Percentiles rank a stretch among this genome's conserved stretches.
Conservation (phyloP, 83 land plant genomes). For the Larix sibirica region DNA sequence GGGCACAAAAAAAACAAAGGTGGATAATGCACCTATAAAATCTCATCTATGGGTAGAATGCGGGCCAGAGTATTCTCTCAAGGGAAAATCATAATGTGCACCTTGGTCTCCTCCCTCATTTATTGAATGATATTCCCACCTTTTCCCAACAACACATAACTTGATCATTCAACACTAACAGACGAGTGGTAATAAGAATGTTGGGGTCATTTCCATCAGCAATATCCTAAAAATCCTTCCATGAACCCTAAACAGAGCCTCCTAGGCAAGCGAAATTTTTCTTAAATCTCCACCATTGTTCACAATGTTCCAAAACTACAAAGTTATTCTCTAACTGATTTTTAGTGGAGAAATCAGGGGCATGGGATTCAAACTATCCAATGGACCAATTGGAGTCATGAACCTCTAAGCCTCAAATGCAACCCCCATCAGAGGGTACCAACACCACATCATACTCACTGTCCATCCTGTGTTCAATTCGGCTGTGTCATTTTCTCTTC, state of each 20-base stretch:
- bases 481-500: constrained; percentile 37
- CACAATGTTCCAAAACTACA: constrained; percentile 46
- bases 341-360: constrained; percentile 61
- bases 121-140: constrained; percentile 88
- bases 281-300: neutral
- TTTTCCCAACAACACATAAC: constrained; percentile 71
- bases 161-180: constrained; percentile 61
- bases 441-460: constrained; percentile 68
- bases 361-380: constrained; percentile 85
- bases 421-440: constrained; percentile 72
- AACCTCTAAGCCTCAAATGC: constrained; percentile 58
- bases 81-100: constrained; percentile 77
- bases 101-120: constrained; percentile 73
- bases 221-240: constrained; percentile 60
- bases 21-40: constrained; percentile 58
- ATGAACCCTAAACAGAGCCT: constrained; percentile 82
- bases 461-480: constrained; percentile 46
- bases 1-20: neutral
- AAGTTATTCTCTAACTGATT: constrained; percentile 63
- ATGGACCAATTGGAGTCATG: constrained; percentile 83
- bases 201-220: constrained; percentile 18
- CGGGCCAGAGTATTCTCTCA: constrained; percentile 63
- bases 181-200: constrained; percentile 44
- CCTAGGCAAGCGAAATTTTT: constrained; percentile 71
- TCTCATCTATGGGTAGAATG: constrained; percentile 56